Percentiles rank a stretch among this genome's conserved stretches.
These are phyloP conservation scores for Thraustotheca clavata DNA, from an alignment of 352 stramenopile genomes.

Conservation along the genomic window DNA sequence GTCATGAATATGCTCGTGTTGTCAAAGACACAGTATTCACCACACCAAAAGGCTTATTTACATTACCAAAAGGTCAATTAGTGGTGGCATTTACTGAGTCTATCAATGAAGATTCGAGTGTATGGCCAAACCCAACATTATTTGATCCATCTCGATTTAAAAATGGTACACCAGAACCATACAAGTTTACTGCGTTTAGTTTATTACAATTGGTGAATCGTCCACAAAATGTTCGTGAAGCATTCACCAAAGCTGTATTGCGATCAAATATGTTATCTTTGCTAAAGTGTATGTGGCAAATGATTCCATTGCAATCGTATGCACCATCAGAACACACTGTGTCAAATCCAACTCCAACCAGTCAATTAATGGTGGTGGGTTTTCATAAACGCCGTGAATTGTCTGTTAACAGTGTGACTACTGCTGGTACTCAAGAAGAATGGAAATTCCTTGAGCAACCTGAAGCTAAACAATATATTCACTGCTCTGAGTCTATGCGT, in stretches of 20 bases:
- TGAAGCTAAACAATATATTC: neutral
- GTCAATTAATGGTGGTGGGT: neutral
- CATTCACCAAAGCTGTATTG: neutral
- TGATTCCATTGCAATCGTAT: conserved; percentile 6
- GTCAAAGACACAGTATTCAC: neutral
- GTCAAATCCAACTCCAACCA: neutral
- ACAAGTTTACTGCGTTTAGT: neutral
- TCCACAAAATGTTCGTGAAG: neutral
- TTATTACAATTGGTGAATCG: neutral
- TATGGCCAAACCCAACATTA: neutral
- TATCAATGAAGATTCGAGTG: neutral
- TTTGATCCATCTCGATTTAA: conserved; percentile 5
- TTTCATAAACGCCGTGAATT: neutral
- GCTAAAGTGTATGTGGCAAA: conserved; percentile 7
- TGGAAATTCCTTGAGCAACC: neutral
- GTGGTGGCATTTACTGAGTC: neutral
- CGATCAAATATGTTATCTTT: conserved; percentile 2
- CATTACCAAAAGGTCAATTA: neutral
- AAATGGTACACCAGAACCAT: neutral
- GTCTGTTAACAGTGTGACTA: neutral
- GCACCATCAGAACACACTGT: neutral
- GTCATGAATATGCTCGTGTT: neutral
- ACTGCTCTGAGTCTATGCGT: neutral
- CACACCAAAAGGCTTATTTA: neutral
- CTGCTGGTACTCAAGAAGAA: neutral